These are phyloP conservation scores for Trapa incisa DNA, from an alignment of 345 rosid genomes.

Conservation along the genomic window DNA sequence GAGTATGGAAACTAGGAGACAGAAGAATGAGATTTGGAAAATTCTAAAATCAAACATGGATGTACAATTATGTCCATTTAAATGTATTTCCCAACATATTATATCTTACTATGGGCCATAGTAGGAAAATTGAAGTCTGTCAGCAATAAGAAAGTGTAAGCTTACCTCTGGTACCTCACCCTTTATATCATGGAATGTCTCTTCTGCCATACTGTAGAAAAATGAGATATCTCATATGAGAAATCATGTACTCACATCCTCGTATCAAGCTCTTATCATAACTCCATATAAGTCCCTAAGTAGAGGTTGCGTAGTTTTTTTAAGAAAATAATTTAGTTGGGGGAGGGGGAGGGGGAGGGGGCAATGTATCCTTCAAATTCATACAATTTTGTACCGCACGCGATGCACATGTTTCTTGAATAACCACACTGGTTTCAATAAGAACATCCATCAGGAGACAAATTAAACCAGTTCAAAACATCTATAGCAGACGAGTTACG, in stretches of 20 bases:
- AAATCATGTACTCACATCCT: neutral
- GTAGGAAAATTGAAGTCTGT: neutral
- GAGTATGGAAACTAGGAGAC: neutral
- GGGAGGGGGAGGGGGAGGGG: neutral
- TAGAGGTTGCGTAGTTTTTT: no score
- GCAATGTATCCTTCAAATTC: neutral
- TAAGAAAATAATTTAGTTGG: no score
- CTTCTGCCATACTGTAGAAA: constrained; percentile 1
- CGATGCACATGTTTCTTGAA: neutral
- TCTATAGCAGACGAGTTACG: neutral
- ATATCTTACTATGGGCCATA: neutral
- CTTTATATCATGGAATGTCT: neutral
- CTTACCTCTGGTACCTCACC: neutral
- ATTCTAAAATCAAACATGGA: neutral
- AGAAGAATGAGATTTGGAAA: neutral
- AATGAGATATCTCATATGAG: neutral
- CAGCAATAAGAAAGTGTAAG: neutral
- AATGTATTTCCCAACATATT: neutral
- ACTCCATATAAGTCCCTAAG: no score
- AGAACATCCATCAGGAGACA: neutral
- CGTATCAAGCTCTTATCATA: no score
- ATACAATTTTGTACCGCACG: neutral
- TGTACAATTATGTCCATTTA: no score
- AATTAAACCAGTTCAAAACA: neutral
- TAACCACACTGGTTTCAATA: neutral